phyloP scores from a whole-genome alignment of 2,329 filamentous ascomycete species.

The Fusarium sp. region DNA sequence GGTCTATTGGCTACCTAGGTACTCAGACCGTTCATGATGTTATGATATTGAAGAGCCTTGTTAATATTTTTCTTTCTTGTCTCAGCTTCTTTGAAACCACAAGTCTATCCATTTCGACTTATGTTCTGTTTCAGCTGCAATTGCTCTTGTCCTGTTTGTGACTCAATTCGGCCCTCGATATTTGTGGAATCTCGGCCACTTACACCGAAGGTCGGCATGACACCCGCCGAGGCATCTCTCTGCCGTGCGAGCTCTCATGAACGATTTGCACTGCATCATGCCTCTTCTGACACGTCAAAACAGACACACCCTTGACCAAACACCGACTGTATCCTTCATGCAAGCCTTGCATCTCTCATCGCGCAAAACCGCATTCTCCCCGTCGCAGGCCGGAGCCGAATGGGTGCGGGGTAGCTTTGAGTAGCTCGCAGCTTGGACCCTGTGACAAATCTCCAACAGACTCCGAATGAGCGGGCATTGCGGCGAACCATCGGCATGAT shows the following conservation, averaged over 20 bases:
- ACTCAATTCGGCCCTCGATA: not conserved
- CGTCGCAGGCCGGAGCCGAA: constrained; percentile 1
- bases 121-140: not conserved
- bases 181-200: not conserved
- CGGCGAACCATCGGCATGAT: constrained; percentile 11
- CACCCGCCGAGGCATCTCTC: not conserved
- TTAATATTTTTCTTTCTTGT: too few species aligned
- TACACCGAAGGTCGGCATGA: not conserved
- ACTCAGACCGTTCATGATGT: too few species aligned
- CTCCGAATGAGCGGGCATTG: constrained; percentile 8
- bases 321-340: not conserved
- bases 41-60: too few species aligned
- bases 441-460: constrained; percentile 3
- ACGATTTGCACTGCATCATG: not conserved
- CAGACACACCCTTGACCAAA: too few species aligned
- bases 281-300: too few species aligned
- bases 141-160: not conserved
- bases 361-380: not conserved
- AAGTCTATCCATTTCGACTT: too few species aligned
- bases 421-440: not conserved
- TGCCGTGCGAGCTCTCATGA: not conserved
- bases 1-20: too few species aligned
- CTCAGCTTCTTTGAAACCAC: not conserved
- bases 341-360: constrained; percentile 1
- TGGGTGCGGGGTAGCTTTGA: constrained; percentile 11